Base-by-base conservation (phyloP, 2,329 filamentous ascomycete genomes). In the Aspergillus sergii region DNA sequence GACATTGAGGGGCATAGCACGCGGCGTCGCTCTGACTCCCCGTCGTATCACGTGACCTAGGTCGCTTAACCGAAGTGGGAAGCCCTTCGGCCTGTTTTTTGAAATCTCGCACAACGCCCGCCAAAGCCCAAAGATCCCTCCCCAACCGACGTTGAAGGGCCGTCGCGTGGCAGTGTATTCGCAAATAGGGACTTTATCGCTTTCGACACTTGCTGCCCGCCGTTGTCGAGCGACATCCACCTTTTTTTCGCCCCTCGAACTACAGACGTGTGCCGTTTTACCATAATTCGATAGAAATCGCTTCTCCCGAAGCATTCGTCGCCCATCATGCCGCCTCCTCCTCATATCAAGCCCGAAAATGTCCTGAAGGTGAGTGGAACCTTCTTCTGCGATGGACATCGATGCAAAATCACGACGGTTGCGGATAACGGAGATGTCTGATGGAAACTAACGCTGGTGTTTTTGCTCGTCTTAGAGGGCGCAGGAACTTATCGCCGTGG, bases 291-390 rank as follows among this genome's bases (percentile, higher is more conserved):
- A 50, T 28, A 50, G 16, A 30, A 65, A 60, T 66, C 61, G 64
- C 64, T 66, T 61, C 67, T 66, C 70, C 66, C 73, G 71, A 58
- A 48, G 19, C 36, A 28, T 48, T 51, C 71, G 66, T 75, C 73
- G 73, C 76, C 80, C 80, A 88, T 75, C 78, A 90, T 94, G 95
- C 93, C 95, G 85, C 95, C 95, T 79, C 94, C 94, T 84, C 91
- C 93, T 73, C 93, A 98, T 81, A 94, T 95, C 80, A 96, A 96
- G 83, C 95, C 95, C 77, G 95, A 99, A 86, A 99, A 99, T 90
- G 94, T 97, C 79, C 89, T 98, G 80, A 97, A 97, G 81, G 84
- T 85, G 76, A 76, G 82, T 73, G 59, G 55, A 66, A 34, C 32
- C 57, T 43, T 53, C 34, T 41, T 14, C 28, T 28, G 30, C 43